Evolutionary conservation across 2,329 filamentous ascomycete species (phyloP).

Genomic region (Venturia pyrina): DNA sequence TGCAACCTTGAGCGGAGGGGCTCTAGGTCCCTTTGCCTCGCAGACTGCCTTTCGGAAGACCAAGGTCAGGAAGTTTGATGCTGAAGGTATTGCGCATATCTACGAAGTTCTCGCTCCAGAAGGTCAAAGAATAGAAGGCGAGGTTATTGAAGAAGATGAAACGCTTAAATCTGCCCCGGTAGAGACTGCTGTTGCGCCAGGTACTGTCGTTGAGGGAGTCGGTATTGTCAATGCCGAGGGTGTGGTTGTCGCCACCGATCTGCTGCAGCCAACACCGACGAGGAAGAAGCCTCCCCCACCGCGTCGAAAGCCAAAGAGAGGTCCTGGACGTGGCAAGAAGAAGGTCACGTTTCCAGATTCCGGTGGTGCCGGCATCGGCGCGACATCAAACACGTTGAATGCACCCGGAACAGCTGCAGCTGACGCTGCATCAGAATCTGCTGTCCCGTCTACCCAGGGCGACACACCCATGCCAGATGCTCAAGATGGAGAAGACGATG

Average conservation of each 20-base stretch:
- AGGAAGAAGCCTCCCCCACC: slow-evolving; percentile 63
- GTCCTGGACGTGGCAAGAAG: slow-evolving; percentile 70
- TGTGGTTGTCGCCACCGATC: slow-evolving; percentile 43
- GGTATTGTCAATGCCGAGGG: slow-evolving; percentile 52
- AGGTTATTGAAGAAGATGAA: slow-evolving; percentile 54
- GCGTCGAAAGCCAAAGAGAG: slow-evolving; percentile 67
- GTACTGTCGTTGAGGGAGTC: slow-evolving; percentile 49
- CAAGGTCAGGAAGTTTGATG: slow-evolving; percentile 68
- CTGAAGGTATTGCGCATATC: slow-evolving; percentile 67
- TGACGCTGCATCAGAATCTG: slow-evolving; percentile 23
- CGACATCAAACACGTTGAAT: slow-evolving; percentile 18
- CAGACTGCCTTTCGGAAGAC: slow-evolving; percentile 57
- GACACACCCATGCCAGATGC: slow-evolving; percentile 35
- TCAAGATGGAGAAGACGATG: slow-evolving; percentile 37
- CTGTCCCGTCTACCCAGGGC: slow-evolving; percentile 26
- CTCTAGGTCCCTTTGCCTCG: slow-evolving; percentile 21
- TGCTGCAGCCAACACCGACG: slow-evolving; percentile 35
- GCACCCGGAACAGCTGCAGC: slow-evolving; percentile 20
- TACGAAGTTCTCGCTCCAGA: slow-evolving; percentile 76
- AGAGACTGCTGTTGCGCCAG: slow-evolving; percentile 44
- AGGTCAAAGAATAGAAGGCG: slow-evolving; percentile 70
- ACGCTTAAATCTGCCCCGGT: slow-evolving; percentile 17
- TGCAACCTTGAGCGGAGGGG: slow-evolving; percentile 36
- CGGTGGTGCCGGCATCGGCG: slow-evolving; percentile 29
- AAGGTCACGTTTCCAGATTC: slow-evolving; percentile 49